Conservation (phyloP, 768 basidiomycete genomes). For the Leccinum subgranulosum region DNA sequence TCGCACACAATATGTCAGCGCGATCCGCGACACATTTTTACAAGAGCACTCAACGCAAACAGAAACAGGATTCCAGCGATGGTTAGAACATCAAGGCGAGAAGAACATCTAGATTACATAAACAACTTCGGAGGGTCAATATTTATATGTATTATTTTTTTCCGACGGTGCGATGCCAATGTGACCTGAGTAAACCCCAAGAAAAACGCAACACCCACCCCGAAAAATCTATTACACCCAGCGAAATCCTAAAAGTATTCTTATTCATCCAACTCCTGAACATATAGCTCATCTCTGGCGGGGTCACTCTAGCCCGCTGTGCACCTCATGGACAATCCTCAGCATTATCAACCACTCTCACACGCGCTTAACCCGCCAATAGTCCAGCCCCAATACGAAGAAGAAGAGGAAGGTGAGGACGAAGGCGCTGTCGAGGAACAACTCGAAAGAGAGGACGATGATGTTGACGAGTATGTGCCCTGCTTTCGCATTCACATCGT, state of each 20-base stretch:
- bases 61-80: too few relatives aligned
- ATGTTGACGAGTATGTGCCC: conserved; percentile 33
- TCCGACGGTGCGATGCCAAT: conserved; percentile 18
- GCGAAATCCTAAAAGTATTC: conserved; percentile 27
- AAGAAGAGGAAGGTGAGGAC: conserved; percentile 71
- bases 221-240: conserved; percentile 30
- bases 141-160: conserved; percentile 24
- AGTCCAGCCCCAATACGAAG: conserved; percentile 38
- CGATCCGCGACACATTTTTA: too few relatives aligned
- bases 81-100: too few relatives aligned
- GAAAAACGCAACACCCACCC: conserved; percentile 27
- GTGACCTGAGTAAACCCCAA: conserved; percentile 29
- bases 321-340: conserved; percentile 57
- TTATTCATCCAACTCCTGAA: conserved; percentile 17
- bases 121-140: conserved; percentile 15
- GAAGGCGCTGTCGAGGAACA: conserved; percentile 73
- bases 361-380: conserved; percentile 66
- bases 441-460: conserved; percentile 47
- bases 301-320: neutral
- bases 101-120: conserved; percentile 15
- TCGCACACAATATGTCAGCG: too few relatives aligned
- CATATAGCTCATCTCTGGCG: conserved; percentile 21
- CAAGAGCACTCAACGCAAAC: too few relatives aligned
- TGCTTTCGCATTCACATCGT: conserved; percentile 8
- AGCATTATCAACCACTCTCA: conserved; percentile 78